These are phyloP conservation scores for Cladorrhinum sp. DNA, from an alignment of 2,329 filamentous ascomycete species.

Conservation along the genomic window DNA sequence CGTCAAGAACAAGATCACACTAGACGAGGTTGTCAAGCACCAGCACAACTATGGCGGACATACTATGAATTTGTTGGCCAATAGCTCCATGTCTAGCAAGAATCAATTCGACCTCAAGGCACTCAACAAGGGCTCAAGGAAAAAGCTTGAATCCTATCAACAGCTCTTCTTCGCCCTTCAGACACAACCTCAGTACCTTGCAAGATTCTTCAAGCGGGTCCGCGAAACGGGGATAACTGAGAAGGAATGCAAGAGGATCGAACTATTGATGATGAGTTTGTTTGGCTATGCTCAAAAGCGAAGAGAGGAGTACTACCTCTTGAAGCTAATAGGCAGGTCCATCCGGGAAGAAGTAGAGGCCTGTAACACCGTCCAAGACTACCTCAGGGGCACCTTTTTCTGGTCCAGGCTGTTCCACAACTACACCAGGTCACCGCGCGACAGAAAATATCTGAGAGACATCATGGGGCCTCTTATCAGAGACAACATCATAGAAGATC, in stretches of 20 bases:
- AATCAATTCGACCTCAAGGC: constrained; percentile 97
- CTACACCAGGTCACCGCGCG: constrained; percentile 86
- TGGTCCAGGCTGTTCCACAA: constrained; percentile 83
- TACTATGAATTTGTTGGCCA: constrained; percentile 78
- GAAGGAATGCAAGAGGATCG: constrained; percentile 88
- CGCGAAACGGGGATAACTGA: constrained; percentile 82
- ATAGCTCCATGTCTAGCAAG: constrained; percentile 80
- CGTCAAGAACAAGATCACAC: constrained; percentile 98
- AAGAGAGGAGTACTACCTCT: constrained; percentile 91
- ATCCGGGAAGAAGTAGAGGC: constrained; percentile 82
- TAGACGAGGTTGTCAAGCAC: constrained; percentile 95
- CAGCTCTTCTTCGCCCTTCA: constrained; percentile 97
- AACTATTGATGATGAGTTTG: constrained; percentile 91
- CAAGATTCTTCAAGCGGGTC: constrained; percentile 78
- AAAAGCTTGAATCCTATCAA: constrained; percentile 95
- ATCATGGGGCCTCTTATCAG: constrained; percentile 80
- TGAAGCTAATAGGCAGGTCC: constrained; percentile 81
- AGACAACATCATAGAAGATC: constrained; percentile 90
- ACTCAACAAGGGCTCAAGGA: constrained; percentile 91
- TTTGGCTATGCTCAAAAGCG: constrained; percentile 98
- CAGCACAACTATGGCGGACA: constrained; percentile 95
- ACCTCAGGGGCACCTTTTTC: constrained; percentile 85
- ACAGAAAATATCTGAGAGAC: constrained; percentile 88
- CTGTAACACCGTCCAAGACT: constrained; percentile 74
- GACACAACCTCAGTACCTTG: constrained; percentile 92